A percentile compares a stretch with the other conserved stretches of the same genome.
Conservation (phyloP, 1,284 basidiomycete species). For the Austroboletus olivaceoglutinosus region DNA sequence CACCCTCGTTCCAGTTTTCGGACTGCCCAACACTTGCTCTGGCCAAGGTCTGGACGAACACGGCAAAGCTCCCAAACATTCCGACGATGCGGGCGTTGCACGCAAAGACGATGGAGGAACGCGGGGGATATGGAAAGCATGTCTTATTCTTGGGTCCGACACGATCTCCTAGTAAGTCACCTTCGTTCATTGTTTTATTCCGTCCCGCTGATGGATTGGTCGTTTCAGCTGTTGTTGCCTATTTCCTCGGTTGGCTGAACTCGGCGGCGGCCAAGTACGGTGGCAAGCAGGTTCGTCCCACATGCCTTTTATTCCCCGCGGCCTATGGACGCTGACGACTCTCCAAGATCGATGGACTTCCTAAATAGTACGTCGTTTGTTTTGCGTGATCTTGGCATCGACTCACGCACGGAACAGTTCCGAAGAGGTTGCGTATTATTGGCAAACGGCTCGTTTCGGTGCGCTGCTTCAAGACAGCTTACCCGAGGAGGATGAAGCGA, state of each 20-base stretch:
- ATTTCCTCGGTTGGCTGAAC: slow-evolving; percentile 13
- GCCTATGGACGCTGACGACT: background rate
- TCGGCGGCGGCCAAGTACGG: slow-evolving; percentile 9
- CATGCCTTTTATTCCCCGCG: background rate
- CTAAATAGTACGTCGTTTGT: background rate
- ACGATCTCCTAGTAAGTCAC: background rate
- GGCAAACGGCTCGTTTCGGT: background rate
- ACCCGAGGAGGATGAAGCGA: background rate
- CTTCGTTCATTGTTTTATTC: background rate
- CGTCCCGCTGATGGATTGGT: background rate
- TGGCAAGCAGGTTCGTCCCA: slow-evolving; percentile 14
- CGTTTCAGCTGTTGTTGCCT: background rate
- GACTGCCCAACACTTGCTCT: slow-evolving; percentile 12
- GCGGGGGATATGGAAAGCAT: slow-evolving; percentile 16
- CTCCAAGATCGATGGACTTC: background rate
- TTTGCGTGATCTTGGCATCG: background rate
- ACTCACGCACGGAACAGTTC: background rate
- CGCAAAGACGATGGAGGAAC: slow-evolving; percentile 1
- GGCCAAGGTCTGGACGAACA: slow-evolving; percentile 21
- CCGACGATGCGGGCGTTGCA: slow-evolving; percentile 4
- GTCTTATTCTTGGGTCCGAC: background rate
- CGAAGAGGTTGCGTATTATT: background rate
- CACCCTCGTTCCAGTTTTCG: background rate
- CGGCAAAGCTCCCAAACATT: slow-evolving; percentile 10
- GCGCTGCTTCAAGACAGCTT: background rate